Evolutionary conservation across 352 stramenopile genomes (phyloP), one percentile per base, ranked within the genome.

Genomic region (Globisporangium iwayamae): DNA sequence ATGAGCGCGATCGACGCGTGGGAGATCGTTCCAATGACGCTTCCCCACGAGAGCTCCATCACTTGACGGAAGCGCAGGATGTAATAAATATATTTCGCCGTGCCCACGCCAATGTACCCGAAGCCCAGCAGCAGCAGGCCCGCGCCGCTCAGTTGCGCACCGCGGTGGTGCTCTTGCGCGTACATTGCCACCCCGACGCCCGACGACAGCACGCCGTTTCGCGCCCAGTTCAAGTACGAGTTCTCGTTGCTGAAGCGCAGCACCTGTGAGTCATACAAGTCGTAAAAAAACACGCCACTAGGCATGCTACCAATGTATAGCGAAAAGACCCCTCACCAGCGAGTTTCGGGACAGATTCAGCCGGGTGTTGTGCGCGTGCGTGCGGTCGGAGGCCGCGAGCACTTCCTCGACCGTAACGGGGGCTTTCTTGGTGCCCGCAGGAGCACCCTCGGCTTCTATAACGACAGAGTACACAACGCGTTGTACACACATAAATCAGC

Each of bases 21-120:
- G 60, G 84, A 91, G 69, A 86, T 83, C 47, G 86, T 84, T 68
- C 79, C 84, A 61, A 93, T 82, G 74, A 95, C 86, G 73, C 84
- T 95, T 68, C 70, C 72, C 84, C 84, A 93, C 69, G 84, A 91
- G 60, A 93, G 75, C 72, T 92, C 84, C 86, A 95, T 95, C 46
- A 92, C 75, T 56, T 93, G 81, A 64, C 86, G 84, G 71, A 92
- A 95, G 64, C 86, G 86, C 63, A 93, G 73, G 66, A 95, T 91
- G 71, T 95, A 95, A 78, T 91, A 92, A 75, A 95, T 91, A 79
- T 95, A 95, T 79, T 95, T 95, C 65, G 80, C 75, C 45, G 84
- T 93, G 58, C 86, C 86, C 53, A 93, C 86, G 59, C 86, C 86
- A 74, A 95, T 93, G 73, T 93, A 95, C 59, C 86, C 86, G 65